A percentile compares a stretch with the other conserved stretches of the same genome.
phyloP scores from a whole-genome alignment of 352 stramenopile species.

The Pythium utonaiense region DNA sequence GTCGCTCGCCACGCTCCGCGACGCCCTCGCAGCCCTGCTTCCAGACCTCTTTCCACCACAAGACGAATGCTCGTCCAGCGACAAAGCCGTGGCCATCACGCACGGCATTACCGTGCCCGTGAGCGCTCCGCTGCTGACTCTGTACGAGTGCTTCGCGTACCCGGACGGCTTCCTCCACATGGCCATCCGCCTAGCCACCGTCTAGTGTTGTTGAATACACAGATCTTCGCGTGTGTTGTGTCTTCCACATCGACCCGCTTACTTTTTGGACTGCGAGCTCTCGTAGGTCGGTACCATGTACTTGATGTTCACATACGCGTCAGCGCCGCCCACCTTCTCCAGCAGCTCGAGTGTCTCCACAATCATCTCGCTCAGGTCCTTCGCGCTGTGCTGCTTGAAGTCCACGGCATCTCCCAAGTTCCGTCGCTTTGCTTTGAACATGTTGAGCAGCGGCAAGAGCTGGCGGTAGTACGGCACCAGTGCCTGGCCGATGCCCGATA shows the following conservation, averaged over 20 bases:
- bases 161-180: slow-evolving; percentile 79
- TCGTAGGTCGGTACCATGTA: slow-evolving; percentile 97
- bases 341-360: slow-evolving; percentile 87
- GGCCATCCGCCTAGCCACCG: slow-evolving; percentile 21
- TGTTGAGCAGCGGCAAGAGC: slow-evolving; percentile 85
- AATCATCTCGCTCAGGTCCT: slow-evolving; percentile 86
- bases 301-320: slow-evolving; percentile 95
- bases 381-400: slow-evolving; percentile 76
- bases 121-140: slow-evolving; percentile 46
- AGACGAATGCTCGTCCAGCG: neutral
- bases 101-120: slow-evolving; percentile 55
- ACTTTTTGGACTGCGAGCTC: slow-evolving; percentile 32
- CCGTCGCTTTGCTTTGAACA: slow-evolving; percentile 87
- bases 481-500: slow-evolving; percentile 63
- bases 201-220: neutral
- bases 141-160: slow-evolving; percentile 69
- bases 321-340: slow-evolving; percentile 76
- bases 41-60: slow-evolving; percentile 51
- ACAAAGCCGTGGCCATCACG: slow-evolving; percentile 8
- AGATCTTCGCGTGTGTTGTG: neutral
- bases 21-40: slow-evolving; percentile 55
- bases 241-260: neutral
- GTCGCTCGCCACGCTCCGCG: slow-evolving; percentile 39
- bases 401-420: slow-evolving; percentile 92
- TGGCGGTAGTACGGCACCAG: slow-evolving; percentile 92